These are phyloP conservation scores for Suhomyces coccinellae DNA, from an alignment of 1,139 yeast genomes.

Conservation along the genomic window DNA sequence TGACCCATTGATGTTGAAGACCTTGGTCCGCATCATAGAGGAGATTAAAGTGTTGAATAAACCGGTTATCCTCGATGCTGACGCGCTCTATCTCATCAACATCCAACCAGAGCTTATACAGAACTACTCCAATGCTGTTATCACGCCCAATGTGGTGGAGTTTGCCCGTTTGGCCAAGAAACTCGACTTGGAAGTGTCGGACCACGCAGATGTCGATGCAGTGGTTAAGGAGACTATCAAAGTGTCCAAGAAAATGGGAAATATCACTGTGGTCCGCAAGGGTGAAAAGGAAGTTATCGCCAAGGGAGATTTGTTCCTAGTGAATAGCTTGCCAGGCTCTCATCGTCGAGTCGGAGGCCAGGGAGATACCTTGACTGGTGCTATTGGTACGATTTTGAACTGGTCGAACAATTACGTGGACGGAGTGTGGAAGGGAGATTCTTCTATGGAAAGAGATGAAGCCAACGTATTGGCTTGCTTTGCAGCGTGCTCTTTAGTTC, in stretches of 20 bases:
- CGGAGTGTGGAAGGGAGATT: slow-evolving; percentile 51
- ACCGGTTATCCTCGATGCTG: slow-evolving; percentile 88
- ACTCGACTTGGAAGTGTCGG: slow-evolving; percentile 34
- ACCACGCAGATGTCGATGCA: slow-evolving; percentile 25
- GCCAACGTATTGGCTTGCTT: slow-evolving; percentile 62
- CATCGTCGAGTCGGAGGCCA: slow-evolving; percentile 81
- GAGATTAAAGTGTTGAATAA: slow-evolving; percentile 51
- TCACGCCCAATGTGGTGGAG: slow-evolving; percentile 91
- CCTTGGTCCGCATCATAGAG: slow-evolving; percentile 57
- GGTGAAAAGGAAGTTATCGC: slow-evolving; percentile 69
- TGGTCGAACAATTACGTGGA: slow-evolving; percentile 57
- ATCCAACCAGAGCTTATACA: slow-evolving; percentile 53
- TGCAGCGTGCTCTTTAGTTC: slow-evolving; percentile 70
- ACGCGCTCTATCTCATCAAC: slow-evolving; percentile 68
- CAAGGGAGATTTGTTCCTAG: slow-evolving; percentile 41
- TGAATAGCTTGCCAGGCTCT: slow-evolving; percentile 58
- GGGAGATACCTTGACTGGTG: slow-evolving; percentile 78
- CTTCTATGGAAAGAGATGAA: slow-evolving; percentile 33
- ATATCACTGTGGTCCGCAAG: slow-evolving; percentile 69
- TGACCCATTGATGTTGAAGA: slow-evolving; percentile 64
- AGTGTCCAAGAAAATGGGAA: slow-evolving; percentile 59
- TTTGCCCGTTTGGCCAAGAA: slow-evolving; percentile 61
- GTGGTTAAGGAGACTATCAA: slow-evolving; percentile 32
- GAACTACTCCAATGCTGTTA: slow-evolving; percentile 54
- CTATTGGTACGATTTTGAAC: slow-evolving; percentile 58